phyloP scores from a whole-genome alignment of 306 rosid genomes.

The Spatholobus suberectus region DNA sequence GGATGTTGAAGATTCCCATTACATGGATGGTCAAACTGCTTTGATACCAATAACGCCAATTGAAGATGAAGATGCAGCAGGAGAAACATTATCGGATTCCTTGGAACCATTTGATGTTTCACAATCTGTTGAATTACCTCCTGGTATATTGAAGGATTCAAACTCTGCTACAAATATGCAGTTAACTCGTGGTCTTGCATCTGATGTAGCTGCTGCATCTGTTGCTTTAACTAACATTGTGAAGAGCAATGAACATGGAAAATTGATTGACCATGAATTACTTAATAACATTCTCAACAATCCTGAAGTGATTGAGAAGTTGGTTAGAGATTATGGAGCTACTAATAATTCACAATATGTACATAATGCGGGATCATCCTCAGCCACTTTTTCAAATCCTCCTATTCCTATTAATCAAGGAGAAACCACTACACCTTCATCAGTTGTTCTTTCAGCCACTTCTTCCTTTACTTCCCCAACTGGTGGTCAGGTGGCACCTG shows the following conservation, averaged over 20 bases:
- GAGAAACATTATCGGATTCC: conserved; percentile 48
- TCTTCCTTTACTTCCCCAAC: conserved; percentile 52
- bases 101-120: conserved; percentile 35
- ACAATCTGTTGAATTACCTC: conserved; percentile 42
- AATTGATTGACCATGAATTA: conserved; percentile 71
- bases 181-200: conserved; percentile 46
- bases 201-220: conserved; percentile 73
- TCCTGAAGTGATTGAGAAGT: conserved; percentile 79
- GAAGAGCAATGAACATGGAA: conserved; percentile 73
- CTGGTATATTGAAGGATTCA: conserved; percentile 39
- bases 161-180: conserved; percentile 42
- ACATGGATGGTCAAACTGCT: conserved; percentile 48
- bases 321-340: conserved; percentile 68
- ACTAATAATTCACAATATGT: conserved; percentile 42
- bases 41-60: conserved; percentile 81
- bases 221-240: conserved; percentile 65
- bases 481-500: conserved; percentile 50
- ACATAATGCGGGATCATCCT: conserved; percentile 54
- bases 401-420: conserved; percentile 44
- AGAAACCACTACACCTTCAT: conserved; percentile 44
- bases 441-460: conserved; percentile 44
- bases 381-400: conserved; percentile 49
- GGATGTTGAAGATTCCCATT: conserved; percentile 54
- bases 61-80: conserved; percentile 79
- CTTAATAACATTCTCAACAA: conserved; percentile 74